These are phyloP conservation scores for Endothia cerciana DNA, from an alignment of 2,329 filamentous ascomycete species.

Conservation along the genomic window DNA sequence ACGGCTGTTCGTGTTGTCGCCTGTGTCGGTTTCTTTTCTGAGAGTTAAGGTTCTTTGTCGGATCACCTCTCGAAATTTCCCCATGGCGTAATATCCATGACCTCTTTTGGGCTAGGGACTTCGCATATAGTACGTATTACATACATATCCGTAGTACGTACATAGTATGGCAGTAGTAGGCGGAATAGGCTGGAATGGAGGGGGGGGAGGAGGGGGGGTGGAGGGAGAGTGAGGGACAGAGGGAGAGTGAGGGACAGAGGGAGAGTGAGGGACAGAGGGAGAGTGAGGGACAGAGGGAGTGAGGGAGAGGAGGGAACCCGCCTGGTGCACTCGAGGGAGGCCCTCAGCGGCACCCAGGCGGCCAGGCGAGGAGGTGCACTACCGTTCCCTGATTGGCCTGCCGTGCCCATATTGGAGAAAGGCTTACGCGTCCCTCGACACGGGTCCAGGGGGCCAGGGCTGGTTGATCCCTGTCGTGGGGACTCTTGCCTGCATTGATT, in stretches of 20 bases:
- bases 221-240: neutral
- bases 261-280: neutral
- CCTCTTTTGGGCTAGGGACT: neutral
- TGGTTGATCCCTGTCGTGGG: constrained; percentile 5
- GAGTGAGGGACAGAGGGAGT: neutral
- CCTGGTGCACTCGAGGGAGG: constrained; percentile 7
- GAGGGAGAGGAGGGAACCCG: constrained; percentile 1
- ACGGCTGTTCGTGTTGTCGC: neutral
- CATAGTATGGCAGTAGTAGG: neutral
- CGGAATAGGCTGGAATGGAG: neutral
- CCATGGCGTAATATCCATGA: too few relatives aligned
- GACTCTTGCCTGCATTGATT: constrained; percentile 7
- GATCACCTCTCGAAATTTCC: too few relatives aligned
- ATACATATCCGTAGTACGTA: neutral
- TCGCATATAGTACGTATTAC: neutral
- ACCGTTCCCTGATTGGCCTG: neutral
- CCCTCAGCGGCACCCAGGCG: neutral
- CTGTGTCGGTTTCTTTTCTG: too few relatives aligned
- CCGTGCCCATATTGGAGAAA: neutral
- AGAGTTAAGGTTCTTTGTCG: constrained; percentile 4
- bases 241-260: neutral
- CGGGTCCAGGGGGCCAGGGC: constrained; percentile 1
- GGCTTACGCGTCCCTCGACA: constrained; percentile 21
- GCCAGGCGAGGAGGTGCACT: constrained; percentile 12
- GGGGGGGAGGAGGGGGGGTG: too few relatives aligned